These are phyloP conservation scores for Xerocomus tenax DNA, from an alignment of 1,284 basidiomycete species.

Conservation along the genomic window DNA sequence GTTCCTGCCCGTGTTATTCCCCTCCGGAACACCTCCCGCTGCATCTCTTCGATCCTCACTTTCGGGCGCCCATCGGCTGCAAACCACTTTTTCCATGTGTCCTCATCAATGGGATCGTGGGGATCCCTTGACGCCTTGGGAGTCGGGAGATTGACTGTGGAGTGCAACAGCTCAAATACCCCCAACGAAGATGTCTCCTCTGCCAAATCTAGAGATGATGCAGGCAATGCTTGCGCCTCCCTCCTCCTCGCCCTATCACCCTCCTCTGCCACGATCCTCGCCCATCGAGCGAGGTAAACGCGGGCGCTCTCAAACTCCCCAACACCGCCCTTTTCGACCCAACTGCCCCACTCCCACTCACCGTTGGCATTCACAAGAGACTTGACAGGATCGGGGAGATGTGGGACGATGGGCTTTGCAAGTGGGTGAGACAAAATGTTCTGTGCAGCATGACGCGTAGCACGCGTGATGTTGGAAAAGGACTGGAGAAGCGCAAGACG, in stretches of 20 bases:
- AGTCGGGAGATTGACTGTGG: slow-evolving; percentile 66
- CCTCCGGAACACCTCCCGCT: slow-evolving; percentile 65
- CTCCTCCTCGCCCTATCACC: slow-evolving; percentile 76
- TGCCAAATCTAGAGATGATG: slow-evolving; percentile 39
- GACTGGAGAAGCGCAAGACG: slow-evolving; percentile 73
- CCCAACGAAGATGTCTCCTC: slow-evolving; percentile 72
- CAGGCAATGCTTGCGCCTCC: slow-evolving; percentile 61
- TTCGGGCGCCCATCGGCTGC: slow-evolving; percentile 58
- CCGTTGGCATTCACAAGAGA: slow-evolving; percentile 79
- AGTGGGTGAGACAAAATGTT: slow-evolving; percentile 89
- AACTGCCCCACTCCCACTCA: slow-evolving; percentile 78
- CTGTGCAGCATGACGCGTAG: slow-evolving; percentile 82
- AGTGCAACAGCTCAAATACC: slow-evolving; percentile 80
- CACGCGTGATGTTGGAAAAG: slow-evolving; percentile 82
- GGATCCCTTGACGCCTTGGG: slow-evolving; percentile 70
- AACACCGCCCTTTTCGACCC: slow-evolving; percentile 80
- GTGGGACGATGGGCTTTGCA: slow-evolving; percentile 88
- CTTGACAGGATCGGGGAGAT: slow-evolving; percentile 84
- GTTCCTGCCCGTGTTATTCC: slow-evolving; percentile 51
- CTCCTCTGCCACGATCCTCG: slow-evolving; percentile 90
- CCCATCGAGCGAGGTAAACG: slow-evolving; percentile 95
- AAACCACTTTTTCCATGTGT: slow-evolving; percentile 69
- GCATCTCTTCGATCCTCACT: slow-evolving; percentile 61
- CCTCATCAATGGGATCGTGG: slow-evolving; percentile 59
- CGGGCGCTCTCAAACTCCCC: slow-evolving; percentile 93